Base-by-base conservation (phyloP, 148 eudicot genomes). In the Vaccinium darrowii region DNA sequence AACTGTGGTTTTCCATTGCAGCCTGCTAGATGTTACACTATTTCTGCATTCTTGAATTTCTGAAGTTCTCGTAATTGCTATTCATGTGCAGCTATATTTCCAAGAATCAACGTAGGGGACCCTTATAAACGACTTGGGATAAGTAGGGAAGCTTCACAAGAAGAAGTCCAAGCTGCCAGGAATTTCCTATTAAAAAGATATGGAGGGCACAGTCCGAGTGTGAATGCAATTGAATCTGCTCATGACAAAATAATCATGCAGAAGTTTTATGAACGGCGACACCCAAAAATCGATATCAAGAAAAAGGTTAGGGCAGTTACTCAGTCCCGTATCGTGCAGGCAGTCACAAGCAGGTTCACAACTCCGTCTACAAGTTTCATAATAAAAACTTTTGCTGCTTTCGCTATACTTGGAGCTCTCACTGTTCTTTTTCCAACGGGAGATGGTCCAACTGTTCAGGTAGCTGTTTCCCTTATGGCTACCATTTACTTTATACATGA, bases 371-470 rank as follows among this genome's bases (percentile, higher is more conserved):
- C 87, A 72, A 94, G 92, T 65, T 91, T 94, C 90, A 94, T 92
- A 74, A 76, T 91, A 57, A 87, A 85, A 54, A 93, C 99, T 33
- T 88, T 93, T 75, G 88, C 87, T 53, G 93, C 91, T 75, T 97
- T 93, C 86, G 69, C 94, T 78, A 87, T 84, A 56, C 99, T 97
- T 63, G 99, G 98, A 80, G 92, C 87, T 80, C 91, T 97, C 25
- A 95, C 99, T 80, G 87, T 94, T 56, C 92, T 95, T 84, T 97
- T 91, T 85, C 99, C 99, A 51, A 95, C 99, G 1, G 98, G 94
- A 87, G 99, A 97, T 85, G 99, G 99, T 52, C 98, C 99, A 54
- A 97, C 99, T 9, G 91, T 97, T 88, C 99, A 97, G 86, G 99
- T 97, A 67, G 98, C 95, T 84, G 82, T 97, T 84, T 97, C 99